These are phyloP conservation scores for Pinus taeda DNA, from an alignment of 75 land plant genomes.

Conservation along the genomic window DNA sequence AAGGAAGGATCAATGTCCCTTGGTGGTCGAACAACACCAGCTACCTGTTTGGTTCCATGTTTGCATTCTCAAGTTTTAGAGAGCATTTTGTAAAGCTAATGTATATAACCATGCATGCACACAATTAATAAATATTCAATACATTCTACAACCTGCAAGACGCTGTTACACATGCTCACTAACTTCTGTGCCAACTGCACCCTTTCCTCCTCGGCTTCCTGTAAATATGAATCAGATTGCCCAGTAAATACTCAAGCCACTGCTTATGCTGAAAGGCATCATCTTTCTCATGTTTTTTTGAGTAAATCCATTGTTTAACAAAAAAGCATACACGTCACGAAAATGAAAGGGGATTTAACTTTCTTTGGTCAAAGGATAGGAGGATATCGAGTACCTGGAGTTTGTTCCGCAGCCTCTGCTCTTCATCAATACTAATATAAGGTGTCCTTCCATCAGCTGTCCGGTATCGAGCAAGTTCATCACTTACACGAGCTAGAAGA, in stretches of 20 bases:
- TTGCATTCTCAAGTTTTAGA: not conserved
- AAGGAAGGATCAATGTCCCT: constrained; percentile 35
- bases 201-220: constrained; percentile 82
- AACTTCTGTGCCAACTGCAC: constrained; percentile 71
- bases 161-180: constrained; percentile 53
- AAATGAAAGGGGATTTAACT: too few species aligned
- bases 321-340: too few species aligned
- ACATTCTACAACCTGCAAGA: constrained; percentile 60
- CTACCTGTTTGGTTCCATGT: constrained; percentile 50
- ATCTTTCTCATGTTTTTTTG: too few species aligned
- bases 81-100: not conserved
- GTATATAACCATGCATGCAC: not conserved
- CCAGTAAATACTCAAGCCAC: not conserved
- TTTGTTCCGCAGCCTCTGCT: constrained; percentile 41
- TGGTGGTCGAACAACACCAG: constrained; percentile 54
- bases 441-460: constrained; percentile 48
- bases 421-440: constrained; percentile 60
- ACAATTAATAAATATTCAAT: not conserved
- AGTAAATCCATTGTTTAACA: too few species aligned
- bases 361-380: too few species aligned
- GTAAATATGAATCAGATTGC: constrained; percentile 9
- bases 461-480: constrained; percentile 67
- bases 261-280: too few species aligned
- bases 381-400: constrained; percentile 39
- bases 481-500: constrained; percentile 62